Conservation (phyloP, 352 stramenopile species). For the Albugo candida region DNA sequence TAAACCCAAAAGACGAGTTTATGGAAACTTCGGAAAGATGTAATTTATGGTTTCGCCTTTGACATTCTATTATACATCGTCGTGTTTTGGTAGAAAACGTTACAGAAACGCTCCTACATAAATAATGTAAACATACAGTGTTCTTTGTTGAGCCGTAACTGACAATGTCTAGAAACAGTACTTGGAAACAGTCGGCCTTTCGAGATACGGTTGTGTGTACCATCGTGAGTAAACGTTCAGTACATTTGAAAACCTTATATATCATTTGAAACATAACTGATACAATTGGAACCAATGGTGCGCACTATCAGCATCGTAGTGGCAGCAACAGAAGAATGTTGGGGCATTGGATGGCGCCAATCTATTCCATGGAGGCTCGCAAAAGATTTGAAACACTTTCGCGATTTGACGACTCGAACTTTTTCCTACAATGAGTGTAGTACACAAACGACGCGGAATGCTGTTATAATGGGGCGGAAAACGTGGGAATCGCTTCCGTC, state of each 20-base stretch:
- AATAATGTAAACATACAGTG: slow-evolving; percentile 10
- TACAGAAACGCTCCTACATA: not conserved
- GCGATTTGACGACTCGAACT: slow-evolving; percentile 63
- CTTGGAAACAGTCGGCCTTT: too few relatives aligned
- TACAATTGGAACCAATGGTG: too few relatives aligned
- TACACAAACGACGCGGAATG: slow-evolving; percentile 54
- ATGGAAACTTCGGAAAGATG: too few relatives aligned
- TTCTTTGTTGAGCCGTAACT: too few relatives aligned
- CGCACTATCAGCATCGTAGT: slow-evolving; percentile 59
- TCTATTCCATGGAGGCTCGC: slow-evolving; percentile 89
- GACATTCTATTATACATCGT: too few relatives aligned
- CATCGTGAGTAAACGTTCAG: too few relatives aligned
- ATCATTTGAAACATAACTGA: too few relatives aligned
- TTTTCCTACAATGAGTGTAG: not conserved
- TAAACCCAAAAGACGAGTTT: too few relatives aligned
- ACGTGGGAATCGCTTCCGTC: slow-evolving; percentile 97
- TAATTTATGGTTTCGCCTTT: too few relatives aligned
- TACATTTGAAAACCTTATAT: too few relatives aligned
- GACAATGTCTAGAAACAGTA: too few relatives aligned
- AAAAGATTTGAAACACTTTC: slow-evolving; percentile 94
- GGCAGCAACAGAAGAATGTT: slow-evolving; percentile 57
- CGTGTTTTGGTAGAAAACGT: not conserved
- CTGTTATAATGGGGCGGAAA: slow-evolving; percentile 99
- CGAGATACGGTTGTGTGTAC: too few relatives aligned
- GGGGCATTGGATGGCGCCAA: slow-evolving; percentile 75